Conservation (phyloP, 2,329 filamentous ascomycete genomes). For the Sclerotinia nivalis region DNA sequence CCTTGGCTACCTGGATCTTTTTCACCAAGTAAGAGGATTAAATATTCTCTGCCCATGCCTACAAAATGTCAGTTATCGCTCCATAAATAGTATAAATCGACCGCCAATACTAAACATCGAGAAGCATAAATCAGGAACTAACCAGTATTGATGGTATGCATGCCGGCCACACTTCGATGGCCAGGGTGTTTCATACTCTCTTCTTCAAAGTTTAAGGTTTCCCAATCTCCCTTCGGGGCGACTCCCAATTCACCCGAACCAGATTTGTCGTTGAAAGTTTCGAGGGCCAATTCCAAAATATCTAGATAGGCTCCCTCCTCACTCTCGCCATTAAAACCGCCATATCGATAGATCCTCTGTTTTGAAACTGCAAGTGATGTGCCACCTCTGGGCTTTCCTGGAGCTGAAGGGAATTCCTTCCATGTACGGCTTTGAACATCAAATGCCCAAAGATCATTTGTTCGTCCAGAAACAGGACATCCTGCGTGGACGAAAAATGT, state of each 20-base stretch:
- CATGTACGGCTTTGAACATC: conserved; percentile 64
- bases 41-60: conserved; percentile 58
- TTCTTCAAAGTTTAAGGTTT: conserved; percentile 50
- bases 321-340: conserved; percentile 70
- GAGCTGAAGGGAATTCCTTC: conserved; percentile 67
- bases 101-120: not conserved
- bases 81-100: not conserved
- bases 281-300: conserved; percentile 59
- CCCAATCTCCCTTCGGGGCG: conserved; percentile 55
- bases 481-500: conserved; percentile 78
- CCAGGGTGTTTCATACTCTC: conserved; percentile 52
- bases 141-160: conserved; percentile 59
- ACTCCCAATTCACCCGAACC: conserved; percentile 53
- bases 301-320: conserved; percentile 75
- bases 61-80: not conserved
- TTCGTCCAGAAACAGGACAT: conserved; percentile 61
- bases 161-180: conserved; percentile 53
- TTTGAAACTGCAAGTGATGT: conserved; percentile 64
- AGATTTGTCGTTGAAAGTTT: conserved; percentile 54
- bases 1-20: conserved; percentile 50
- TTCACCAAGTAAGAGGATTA: conserved; percentile 64
- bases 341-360: conserved; percentile 72
- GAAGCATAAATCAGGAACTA: not conserved
- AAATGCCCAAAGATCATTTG: conserved; percentile 76
- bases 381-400: conserved; percentile 66